These are phyloP conservation scores for Nectriaceae sp. DNA, from an alignment of 2,329 filamentous ascomycete genomes.

Conservation along the genomic window DNA sequence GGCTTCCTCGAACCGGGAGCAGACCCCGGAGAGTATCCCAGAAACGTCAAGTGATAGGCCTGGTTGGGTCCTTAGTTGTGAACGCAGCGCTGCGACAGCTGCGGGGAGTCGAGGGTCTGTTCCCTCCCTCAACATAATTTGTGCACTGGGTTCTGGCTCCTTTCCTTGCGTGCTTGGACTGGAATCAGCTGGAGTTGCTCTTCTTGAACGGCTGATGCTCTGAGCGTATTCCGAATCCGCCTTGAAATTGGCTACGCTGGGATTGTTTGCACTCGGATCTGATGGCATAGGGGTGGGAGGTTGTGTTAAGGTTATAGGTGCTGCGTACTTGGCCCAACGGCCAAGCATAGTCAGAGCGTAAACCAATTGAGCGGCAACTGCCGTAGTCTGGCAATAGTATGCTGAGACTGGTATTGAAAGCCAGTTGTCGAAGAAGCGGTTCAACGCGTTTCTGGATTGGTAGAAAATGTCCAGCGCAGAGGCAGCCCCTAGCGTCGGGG, in stretches of 20 bases:
- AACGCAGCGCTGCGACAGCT: constrained; percentile 43
- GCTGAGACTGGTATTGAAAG: constrained; percentile 42
- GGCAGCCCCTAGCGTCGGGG: constrained; percentile 37
- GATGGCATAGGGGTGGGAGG: constrained; percentile 26
- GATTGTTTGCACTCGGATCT: constrained; percentile 23
- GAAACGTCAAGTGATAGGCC: constrained; percentile 48
- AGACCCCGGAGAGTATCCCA: constrained; percentile 43
- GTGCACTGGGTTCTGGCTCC: constrained; percentile 12
- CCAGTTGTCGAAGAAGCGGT: constrained; percentile 52
- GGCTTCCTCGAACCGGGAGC: constrained; percentile 45
- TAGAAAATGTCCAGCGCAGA: constrained; percentile 53
- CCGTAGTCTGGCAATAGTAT: constrained; percentile 50
- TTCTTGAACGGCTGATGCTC: constrained; percentile 8
- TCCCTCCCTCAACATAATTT: constrained; percentile 29
- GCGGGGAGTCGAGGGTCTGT: constrained; percentile 41
- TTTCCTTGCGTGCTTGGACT: constrained; percentile 13
- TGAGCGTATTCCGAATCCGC: constrained; percentile 24
- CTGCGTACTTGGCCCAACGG: constrained; percentile 51
- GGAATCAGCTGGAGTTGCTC: constrained; percentile 6
- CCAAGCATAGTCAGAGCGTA: constrained; percentile 53
- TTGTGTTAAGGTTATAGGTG: constrained; percentile 34
- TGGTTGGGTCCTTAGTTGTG: constrained; percentile 45
- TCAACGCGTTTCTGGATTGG: constrained; percentile 48
- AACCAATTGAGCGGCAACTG: constrained; percentile 47
- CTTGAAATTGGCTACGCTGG: constrained; percentile 17